phyloP scores from a whole-genome alignment of 2,329 filamentous ascomycete genomes.

The Neofusicoccum parvum region DNA sequence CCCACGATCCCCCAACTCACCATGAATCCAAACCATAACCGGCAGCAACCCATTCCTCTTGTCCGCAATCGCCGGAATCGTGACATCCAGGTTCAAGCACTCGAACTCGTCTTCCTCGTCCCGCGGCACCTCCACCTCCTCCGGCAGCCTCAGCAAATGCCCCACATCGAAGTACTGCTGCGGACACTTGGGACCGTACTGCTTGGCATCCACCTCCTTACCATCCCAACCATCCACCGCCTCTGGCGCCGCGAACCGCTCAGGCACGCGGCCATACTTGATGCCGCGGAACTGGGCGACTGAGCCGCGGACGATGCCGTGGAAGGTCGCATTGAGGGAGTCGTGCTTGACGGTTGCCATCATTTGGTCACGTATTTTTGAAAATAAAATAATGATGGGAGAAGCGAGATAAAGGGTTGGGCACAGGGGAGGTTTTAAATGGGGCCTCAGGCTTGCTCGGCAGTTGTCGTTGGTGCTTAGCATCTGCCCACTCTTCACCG shows the following conservation, averaged over 20 bases:
- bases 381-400: neutral
- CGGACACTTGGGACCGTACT: slow-evolving; percentile 43
- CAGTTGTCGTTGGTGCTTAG: neutral
- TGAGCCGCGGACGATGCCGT: slow-evolving; percentile 14
- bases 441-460: neutral
- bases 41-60: slow-evolving; percentile 31
- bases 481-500: neutral
- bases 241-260: slow-evolving; percentile 23
- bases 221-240: slow-evolving; percentile 25
- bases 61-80: slow-evolving; percentile 26
- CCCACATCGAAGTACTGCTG: slow-evolving; percentile 46
- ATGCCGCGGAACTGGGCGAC: slow-evolving; percentile 26
- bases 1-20: slow-evolving; percentile 25
- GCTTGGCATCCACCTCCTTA: slow-evolving; percentile 28
- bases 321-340: slow-evolving; percentile 23
- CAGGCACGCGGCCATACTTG: slow-evolving; percentile 23
- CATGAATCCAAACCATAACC: slow-evolving; percentile 52
- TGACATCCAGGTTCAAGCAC: slow-evolving; percentile 49
- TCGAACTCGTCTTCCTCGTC: slow-evolving; percentile 47
- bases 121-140: slow-evolving; percentile 28
- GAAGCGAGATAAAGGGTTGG: no score
- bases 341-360: slow-evolving; percentile 18
- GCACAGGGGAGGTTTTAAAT: neutral
- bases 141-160: slow-evolving; percentile 48
- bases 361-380: no score